Base-by-base conservation (phyloP, 768 basidiomycete genomes). In the Rhodocollybia butyracea region DNA sequence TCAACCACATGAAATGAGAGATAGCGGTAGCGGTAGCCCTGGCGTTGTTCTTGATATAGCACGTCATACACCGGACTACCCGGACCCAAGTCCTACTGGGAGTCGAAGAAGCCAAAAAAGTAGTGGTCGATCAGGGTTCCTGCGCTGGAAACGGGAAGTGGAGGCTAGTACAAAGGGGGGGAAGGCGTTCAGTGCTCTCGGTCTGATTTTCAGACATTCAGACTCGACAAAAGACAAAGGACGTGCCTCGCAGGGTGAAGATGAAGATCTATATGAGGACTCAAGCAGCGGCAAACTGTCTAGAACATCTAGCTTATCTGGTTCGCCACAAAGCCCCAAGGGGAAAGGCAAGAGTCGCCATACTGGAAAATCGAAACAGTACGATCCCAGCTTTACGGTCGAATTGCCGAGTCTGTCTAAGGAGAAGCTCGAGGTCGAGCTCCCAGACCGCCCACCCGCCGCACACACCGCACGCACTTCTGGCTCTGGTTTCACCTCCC, bases 141-240 rank as follows among this genome's bases (percentile, higher is more conserved):
- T 67, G 2, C 64, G 70, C 32, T 81, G 78, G 80, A 77, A 74
- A 60, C 66, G 70, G 38, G 76, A 77, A 48, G 66, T 73, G 21
- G 73, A 74, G 59, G 65, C 69, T 6, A n/a, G n/a, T n/a, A 62
- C 61, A 24, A 57, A 70, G 30, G 71, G 65, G 15, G 63, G 63
- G n/a, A 59, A 68, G 15, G 66, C 68, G 12, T 64, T 68, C 19
- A 36, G 55, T 19, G 62, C 59, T 27, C 58, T 78, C 4, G 75
- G 75, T 2, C 68, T 80, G 29, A 63, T 68, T 10, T 79, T 79
- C 60, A 64, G 75, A 30, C 75, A 77, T 63, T 76, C 77, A 3
- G 68, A 58, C 54, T 62, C 64, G 19, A 62, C 59, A 19, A 65
- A 54, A 31, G 68, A 60, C 36, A 51, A 50, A 11, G 63, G 65